These are phyloP conservation scores for Cryptococcus sp. DNA, from an alignment of 1,284 basidiomycete genomes.

Conservation along the genomic window DNA sequence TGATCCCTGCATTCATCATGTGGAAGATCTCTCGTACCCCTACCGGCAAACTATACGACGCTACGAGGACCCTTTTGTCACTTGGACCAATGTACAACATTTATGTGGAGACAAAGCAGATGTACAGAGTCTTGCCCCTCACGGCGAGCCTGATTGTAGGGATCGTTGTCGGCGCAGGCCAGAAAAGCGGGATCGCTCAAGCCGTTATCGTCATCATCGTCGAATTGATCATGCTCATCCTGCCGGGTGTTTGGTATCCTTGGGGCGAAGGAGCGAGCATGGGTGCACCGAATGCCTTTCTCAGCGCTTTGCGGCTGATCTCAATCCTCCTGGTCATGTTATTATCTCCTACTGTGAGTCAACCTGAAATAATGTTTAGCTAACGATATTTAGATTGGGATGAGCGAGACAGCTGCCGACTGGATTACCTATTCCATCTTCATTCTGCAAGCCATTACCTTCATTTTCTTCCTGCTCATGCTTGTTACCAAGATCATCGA, in stretches of 20 bases:
- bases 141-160: constrained; percentile 76
- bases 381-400: constrained; percentile 64
- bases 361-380: constrained; percentile 4
- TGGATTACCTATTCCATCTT: constrained; percentile 95
- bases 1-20: constrained; percentile 73
- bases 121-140: constrained; percentile 81
- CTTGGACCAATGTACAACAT: constrained; percentile 95
- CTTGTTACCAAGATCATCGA: constrained; percentile 82
- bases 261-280: constrained; percentile 96
- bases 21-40: constrained; percentile 73
- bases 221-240: constrained; percentile 76
- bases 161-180: constrained; percentile 82
- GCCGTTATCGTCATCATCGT: constrained; percentile 83
- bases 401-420: constrained; percentile 71
- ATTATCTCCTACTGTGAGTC: constrained; percentile 77
- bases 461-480: constrained; percentile 76
- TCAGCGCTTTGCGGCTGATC: constrained; percentile 85
- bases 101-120: constrained; percentile 85
- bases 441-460: constrained; percentile 80
- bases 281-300: constrained; percentile 88
- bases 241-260: constrained; percentile 89
- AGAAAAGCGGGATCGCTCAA: constrained; percentile 85
- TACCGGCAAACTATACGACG: constrained; percentile 89
- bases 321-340: constrained; percentile 87
- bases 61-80: constrained; percentile 84